Percentiles rank a stretch among this genome's conserved stretches.
These are phyloP conservation scores for Nannizziopsis barbatae DNA, from an alignment of 2,329 filamentous ascomycete genomes.

Conservation along the genomic window DNA sequence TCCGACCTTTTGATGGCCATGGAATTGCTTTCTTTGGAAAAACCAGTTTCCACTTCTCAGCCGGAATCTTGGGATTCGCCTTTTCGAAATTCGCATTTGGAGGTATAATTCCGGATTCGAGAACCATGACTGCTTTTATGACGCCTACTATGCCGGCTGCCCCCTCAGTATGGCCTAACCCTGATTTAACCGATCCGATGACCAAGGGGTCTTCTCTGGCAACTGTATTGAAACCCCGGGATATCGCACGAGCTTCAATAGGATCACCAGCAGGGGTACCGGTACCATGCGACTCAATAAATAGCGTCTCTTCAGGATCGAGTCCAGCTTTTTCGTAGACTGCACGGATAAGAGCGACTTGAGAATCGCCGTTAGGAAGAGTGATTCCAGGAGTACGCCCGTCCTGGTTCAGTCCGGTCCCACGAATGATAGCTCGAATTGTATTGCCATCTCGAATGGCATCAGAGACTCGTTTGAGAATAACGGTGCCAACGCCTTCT, in stretches of 20 bases:
- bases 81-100: conserved; percentile 21
- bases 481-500: conserved; percentile 32
- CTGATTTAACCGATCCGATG: conserved; percentile 26
- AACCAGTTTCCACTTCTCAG: conserved; percentile 6
- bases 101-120: conserved; percentile 21
- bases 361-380: conserved; percentile 23
- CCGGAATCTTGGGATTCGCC: conserved; percentile 15
- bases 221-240: conserved; percentile 16
- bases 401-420: conserved; percentile 36
- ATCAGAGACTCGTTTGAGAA: conserved; percentile 32
- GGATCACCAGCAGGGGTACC: conserved; percentile 26
- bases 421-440: conserved; percentile 37
- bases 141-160: conserved; percentile 25
- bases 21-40: conserved; percentile 16
- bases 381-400: conserved; percentile 34
- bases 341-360: conserved; percentile 20
- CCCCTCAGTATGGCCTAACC: conserved; percentile 27
- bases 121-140: conserved; percentile 25
- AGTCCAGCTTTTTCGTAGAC: conserved; percentile 20
- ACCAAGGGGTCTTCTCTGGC: conserved; percentile 12
- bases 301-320: conserved; percentile 51
- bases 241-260: conserved; percentile 22
- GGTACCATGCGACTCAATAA: conserved; percentile 71
- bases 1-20: conserved; percentile 20
- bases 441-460: conserved; percentile 38